Base-by-base conservation (phyloP, 2,329 filamentous ascomycete genomes). In the Colletotrichum sp. region DNA sequence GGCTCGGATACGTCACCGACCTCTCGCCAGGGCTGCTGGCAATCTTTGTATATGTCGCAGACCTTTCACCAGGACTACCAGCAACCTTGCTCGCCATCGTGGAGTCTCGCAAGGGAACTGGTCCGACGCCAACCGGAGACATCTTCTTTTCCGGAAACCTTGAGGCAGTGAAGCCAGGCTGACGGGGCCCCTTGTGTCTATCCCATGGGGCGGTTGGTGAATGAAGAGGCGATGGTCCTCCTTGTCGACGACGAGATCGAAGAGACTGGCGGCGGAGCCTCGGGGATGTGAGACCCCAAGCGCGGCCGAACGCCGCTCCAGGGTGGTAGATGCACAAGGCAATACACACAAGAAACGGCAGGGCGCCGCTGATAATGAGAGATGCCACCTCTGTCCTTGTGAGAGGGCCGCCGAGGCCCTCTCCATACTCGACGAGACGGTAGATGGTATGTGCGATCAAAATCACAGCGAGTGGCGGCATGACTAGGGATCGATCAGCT, bases 371-470 rank as follows among this genome's bases (percentile, higher is more conserved):
- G 57, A 88, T 79, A 9, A 88, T 77, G 78, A 87, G 84, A 30
- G 84, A 83, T 16, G 83, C 81, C 6, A 82, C 68, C 70, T 88
- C 80, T 9, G 84, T 87, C 66, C 86, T 84, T 68, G 86, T 84
- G 3, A 87, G 77, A 18, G 77, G 60, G 34, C 83, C 82, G 6
- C 78, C 74, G 12, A 87, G 76, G 9, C 85, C 86, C 30, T 79
- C 80, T 10, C 83, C 80, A 62, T 88, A 82, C 55, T 88, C 84
- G 65, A 85, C 80, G 18, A 87, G 81, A 15, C 87, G 82, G 68
- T 87, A 85, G 68, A 86, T 80, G 70, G 88, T 84, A 79, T 88
- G 83, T 34, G 82, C 78, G 16, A 89, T 78, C 28, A 89, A 81
- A 34, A 89, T 80, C 6, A 79, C 72, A 1, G 83, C 81, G 12